A percentile compares a stretch with the other conserved stretches of the same genome.
These are phyloP conservation scores for Lentinula guzmanii DNA, from an alignment of 768 basidiomycete genomes.

Conservation along the genomic window DNA sequence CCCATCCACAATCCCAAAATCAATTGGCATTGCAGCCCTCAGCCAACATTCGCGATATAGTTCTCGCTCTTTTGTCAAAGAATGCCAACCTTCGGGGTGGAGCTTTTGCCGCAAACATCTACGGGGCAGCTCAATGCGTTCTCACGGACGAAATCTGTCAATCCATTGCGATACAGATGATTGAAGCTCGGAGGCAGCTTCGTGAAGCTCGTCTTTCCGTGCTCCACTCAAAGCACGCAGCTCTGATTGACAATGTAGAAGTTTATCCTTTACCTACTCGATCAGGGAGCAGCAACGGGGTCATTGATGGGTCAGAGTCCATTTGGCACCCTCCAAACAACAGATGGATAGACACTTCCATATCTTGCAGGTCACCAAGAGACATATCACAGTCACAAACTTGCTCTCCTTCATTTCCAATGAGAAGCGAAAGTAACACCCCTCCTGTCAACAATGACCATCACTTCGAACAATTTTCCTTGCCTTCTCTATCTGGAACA, in stretches of 20 bases:
- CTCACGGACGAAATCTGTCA: slow-evolving; percentile 21
- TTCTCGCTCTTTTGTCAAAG: slow-evolving; percentile 13
- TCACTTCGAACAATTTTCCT: background rate
- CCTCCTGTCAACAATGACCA: background rate
- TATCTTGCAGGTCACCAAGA: background rate
- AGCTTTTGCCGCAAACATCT: slow-evolving; percentile 4
- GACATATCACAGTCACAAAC: background rate
- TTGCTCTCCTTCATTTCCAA: background rate
- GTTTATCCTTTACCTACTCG: background rate
- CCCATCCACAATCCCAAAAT: background rate
- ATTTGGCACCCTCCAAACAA: background rate
- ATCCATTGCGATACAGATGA: slow-evolving; percentile 10
- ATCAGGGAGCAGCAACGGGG: background rate
- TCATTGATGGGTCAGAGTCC: background rate
- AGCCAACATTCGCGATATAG: background rate
- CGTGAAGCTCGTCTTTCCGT: background rate
- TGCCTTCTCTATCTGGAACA: too few relatives aligned
- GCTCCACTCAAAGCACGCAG: background rate
- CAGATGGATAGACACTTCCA: background rate
- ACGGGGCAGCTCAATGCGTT: slow-evolving; percentile 11
- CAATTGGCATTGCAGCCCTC: background rate
- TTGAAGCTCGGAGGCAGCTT: slow-evolving; percentile 6
- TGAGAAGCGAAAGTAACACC: background rate
- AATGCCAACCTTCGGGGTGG: slow-evolving; percentile 13
- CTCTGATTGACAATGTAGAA: background rate